A percentile compares a stretch with the other conserved stretches of the same genome.
phyloP scores from a whole-genome alignment of 768 basidiomycete species.

The Melanogaster broomeanus region DNA sequence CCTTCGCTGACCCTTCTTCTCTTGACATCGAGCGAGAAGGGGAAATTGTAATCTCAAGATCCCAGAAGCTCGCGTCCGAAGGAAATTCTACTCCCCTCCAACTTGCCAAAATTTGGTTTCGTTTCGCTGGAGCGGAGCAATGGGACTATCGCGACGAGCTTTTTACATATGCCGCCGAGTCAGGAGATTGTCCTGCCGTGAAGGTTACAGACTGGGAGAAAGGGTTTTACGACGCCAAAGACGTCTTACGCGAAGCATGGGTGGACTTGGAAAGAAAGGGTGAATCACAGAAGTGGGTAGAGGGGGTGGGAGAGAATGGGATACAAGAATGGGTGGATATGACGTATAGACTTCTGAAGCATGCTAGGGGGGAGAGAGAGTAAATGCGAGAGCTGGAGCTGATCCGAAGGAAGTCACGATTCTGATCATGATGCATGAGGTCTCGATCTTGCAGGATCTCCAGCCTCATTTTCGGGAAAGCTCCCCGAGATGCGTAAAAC shows the following conservation, averaged over 20 bases:
- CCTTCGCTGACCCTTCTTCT: constrained; percentile 51
- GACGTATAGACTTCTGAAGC: constrained; percentile 36
- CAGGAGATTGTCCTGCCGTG: constrained; percentile 27
- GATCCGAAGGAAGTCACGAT: no score
- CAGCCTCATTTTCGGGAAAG: no score
- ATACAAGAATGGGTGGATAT: constrained; percentile 62
- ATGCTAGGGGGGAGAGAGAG: constrained; percentile 17
- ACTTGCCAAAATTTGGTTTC: constrained; percentile 60
- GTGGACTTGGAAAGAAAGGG: constrained; percentile 53
- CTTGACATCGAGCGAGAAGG: constrained; percentile 53
- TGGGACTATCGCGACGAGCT: constrained; percentile 70
- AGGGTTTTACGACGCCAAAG: constrained; percentile 52
- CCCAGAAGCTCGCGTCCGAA: constrained; percentile 39
- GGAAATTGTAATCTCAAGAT: constrained; percentile 49
- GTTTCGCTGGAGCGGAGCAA: constrained; percentile 52
- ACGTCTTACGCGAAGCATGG: constrained; percentile 57
- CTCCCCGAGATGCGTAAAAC: no score
- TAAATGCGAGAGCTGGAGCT: no score
- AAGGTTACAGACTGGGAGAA: constrained; percentile 58
- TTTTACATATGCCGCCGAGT: constrained; percentile 45
- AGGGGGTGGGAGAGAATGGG: constrained; percentile 60
- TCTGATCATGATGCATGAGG: no score
- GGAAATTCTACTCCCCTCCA: constrained; percentile 35
- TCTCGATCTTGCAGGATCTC: no score
- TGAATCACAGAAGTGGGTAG: constrained; percentile 60